These are phyloP conservation scores for Flaveria trinervia DNA, from an alignment of 129 eudicot genomes.

Conservation along the genomic window DNA sequence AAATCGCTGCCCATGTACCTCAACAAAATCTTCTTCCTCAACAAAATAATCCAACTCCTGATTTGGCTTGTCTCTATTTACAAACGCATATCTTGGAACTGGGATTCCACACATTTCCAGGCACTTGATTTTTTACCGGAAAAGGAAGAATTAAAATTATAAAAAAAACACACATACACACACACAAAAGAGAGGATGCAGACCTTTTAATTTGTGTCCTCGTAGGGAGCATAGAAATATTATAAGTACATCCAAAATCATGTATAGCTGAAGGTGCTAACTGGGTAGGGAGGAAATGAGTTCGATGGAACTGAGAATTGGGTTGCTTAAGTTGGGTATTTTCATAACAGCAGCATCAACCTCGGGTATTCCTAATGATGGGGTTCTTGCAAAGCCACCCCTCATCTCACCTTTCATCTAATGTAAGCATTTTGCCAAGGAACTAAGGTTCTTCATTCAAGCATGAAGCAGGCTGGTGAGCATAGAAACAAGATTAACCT, in stretches of 20 bases:
- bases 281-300: too few species aligned
- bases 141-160: constrained; percentile 11
- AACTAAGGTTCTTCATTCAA: too few species aligned
- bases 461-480: too few species aligned
- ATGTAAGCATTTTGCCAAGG: too few species aligned
- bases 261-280: too few species aligned
- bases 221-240: constrained; percentile 7
- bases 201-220: not conserved
- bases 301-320: too few species aligned
- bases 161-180: not conserved
- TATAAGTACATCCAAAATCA: not conserved
- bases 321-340: too few species aligned
- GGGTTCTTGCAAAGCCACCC: too few species aligned
- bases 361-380: too few species aligned
- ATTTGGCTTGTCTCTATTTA: constrained; percentile 77
- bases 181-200: not conserved
- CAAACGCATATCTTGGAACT: constrained; percentile 91
- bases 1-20: constrained; percentile 83
- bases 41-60: constrained; percentile 88
- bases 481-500: too few species aligned
- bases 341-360: too few species aligned
- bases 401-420: too few species aligned
- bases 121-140: constrained; percentile 49
- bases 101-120: constrained; percentile 90
- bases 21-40: constrained; percentile 97